phyloP scores from a whole-genome alignment of 2,329 filamentous ascomycete species.

The Fusarium ambrosium region DNA sequence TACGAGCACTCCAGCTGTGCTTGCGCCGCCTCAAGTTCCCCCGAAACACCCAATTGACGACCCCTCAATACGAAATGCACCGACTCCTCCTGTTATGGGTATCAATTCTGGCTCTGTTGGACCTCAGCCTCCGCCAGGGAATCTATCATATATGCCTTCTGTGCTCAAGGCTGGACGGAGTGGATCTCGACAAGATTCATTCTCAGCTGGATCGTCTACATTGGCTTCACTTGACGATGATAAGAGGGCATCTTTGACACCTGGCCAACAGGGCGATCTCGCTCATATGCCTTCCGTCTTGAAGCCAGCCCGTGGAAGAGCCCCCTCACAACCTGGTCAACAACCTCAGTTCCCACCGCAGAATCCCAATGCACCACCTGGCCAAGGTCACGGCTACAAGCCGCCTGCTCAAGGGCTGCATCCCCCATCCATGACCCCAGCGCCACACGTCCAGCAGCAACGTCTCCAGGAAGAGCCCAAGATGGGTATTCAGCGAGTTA shows the following conservation, averaged over 20 bases:
- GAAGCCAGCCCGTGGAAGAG: conserved; percentile 42
- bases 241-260: conserved; percentile 4
- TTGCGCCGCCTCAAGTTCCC: conserved; percentile 42
- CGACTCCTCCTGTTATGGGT: not conserved
- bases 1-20: conserved; percentile 37
- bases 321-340: conserved; percentile 24
- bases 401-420: conserved; percentile 42
- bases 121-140: conserved; percentile 5
- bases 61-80: conserved; percentile 16
- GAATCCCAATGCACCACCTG: not conserved
- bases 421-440: conserved; percentile 45
- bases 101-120: conserved; percentile 1
- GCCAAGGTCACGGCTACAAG: conserved; percentile 36
- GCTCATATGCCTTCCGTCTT: conserved; percentile 41
- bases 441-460: conserved; percentile 35
- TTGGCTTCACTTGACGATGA: not conserved
- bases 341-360: conserved; percentile 11
- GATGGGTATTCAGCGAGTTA: conserved; percentile 39
- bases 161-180: conserved; percentile 11
- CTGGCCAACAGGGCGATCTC: conserved; percentile 22
- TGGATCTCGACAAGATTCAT: not conserved
- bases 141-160: conserved; percentile 14
- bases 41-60: conserved; percentile 34
- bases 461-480: conserved; percentile 33
- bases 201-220: conserved; percentile 1